A percentile compares a stretch with the other conserved stretches of the same genome.
Conservation (phyloP, 495 filamentous ascomycete species). For the Penicillium psychrofluorescens region DNA sequence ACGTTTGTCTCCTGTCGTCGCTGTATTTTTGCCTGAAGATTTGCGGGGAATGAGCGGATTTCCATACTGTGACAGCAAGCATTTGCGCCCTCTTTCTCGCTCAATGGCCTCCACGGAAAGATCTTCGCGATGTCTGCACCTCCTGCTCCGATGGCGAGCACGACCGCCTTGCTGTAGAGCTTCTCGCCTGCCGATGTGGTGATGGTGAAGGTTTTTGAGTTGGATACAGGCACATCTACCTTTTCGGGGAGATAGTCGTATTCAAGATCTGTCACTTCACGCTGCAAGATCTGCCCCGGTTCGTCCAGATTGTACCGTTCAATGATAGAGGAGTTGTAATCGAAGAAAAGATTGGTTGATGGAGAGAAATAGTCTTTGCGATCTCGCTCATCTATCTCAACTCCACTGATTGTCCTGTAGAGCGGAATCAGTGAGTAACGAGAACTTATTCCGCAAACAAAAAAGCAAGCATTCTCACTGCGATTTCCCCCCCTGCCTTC, state of each 20-base stretch:
- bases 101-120: slow-evolving; percentile 35
- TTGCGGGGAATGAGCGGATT: slow-evolving; percentile 41
- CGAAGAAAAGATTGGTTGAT: slow-evolving; percentile 46
- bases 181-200: slow-evolving; percentile 34
- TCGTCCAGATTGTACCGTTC: slow-evolving; percentile 44
- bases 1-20: slow-evolving; percentile 40
- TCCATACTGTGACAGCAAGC: slow-evolving; percentile 48
- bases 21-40: slow-evolving; percentile 40
- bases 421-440: no score
- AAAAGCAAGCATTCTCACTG: slow-evolving; percentile 9
- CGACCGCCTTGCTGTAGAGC: slow-evolving; percentile 43
- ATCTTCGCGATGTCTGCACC: slow-evolving; percentile 33
- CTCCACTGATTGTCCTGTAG: slow-evolving; percentile 18
- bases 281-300: slow-evolving; percentile 36
- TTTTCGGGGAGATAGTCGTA: slow-evolving; percentile 28
- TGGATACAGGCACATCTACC: slow-evolving; percentile 4
- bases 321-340: slow-evolving; percentile 47
- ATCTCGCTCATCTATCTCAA: slow-evolving; percentile 55
- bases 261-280: slow-evolving; percentile 44
- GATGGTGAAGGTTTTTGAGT: slow-evolving; percentile 45
- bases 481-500: slow-evolving; percentile 24
- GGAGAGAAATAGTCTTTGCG: slow-evolving; percentile 60
- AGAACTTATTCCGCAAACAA: background rate
- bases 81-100: slow-evolving; percentile 34
- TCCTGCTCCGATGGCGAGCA: slow-evolving; percentile 51